A percentile compares a stretch with the other conserved stretches of the same genome.
These are phyloP conservation scores for Saccharomycopsis javanensis DNA, from an alignment of 805 yeast species.

Conservation along the genomic window DNA sequence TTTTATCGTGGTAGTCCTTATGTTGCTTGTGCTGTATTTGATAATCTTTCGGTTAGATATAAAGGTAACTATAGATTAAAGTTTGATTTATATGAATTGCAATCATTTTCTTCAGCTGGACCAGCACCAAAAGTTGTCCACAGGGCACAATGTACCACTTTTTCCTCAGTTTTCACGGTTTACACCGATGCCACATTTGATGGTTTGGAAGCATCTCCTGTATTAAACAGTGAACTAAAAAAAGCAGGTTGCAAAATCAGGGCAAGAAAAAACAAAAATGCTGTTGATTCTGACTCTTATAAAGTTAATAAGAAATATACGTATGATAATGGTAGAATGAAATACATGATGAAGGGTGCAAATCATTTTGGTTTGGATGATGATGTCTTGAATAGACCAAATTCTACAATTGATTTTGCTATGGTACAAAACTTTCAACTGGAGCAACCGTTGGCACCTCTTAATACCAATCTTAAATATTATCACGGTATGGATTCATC, in stretches of 20 bases:
- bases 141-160: constrained; percentile 9
- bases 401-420: constrained; percentile 13
- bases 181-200: constrained; percentile 20
- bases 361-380: constrained; percentile 17
- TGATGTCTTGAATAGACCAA: constrained; percentile 14
- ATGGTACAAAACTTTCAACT: constrained; percentile 14
- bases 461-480: background rate
- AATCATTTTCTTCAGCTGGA: constrained; percentile 8
- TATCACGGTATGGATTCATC: background rate
- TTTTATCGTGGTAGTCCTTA: constrained; percentile 17
- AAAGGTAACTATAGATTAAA: constrained; percentile 18
- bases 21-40: constrained; percentile 19
- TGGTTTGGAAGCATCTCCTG: constrained; percentile 19
- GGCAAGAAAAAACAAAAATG: constrained; percentile 15
- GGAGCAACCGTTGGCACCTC: background rate
- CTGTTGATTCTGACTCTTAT: constrained; percentile 7
- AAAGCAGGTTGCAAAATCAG: constrained; percentile 19
- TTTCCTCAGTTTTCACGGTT: constrained; percentile 15
- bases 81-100: constrained; percentile 18
- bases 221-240: constrained; percentile 16
- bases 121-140: constrained; percentile 12
- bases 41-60: constrained; percentile 17
- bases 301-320: constrained; percentile 10
- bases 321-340: constrained; percentile 9
- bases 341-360: constrained; percentile 7